A percentile compares a stretch with the other conserved stretches of the same genome.
These are phyloP conservation scores for Macrotyloma uniflorum DNA, from an alignment of 306 rosid genomes.

Conservation along the genomic window DNA sequence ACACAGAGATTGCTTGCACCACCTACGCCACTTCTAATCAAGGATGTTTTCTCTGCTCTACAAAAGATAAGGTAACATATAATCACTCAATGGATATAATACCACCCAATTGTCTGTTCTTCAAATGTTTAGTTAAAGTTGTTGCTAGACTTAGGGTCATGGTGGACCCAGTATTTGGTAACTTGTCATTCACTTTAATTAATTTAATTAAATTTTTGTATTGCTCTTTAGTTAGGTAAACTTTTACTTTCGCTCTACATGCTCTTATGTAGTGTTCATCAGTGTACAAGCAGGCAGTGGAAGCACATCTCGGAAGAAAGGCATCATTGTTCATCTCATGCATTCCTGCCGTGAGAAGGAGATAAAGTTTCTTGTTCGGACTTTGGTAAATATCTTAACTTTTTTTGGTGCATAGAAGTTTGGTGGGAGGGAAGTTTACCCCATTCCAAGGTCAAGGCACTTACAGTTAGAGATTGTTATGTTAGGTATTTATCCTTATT, in stretches of 20 bases:
- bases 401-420: conserved; percentile 7
- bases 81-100: conserved; percentile 8
- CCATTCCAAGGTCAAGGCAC: background rate
- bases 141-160: conserved; percentile 10
- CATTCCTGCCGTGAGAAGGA: conserved; percentile 90
- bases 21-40: conserved; percentile 76
- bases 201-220: background rate
- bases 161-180: background rate
- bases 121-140: conserved; percentile 7
- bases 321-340: conserved; percentile 78
- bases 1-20: conserved; percentile 86
- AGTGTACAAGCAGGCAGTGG: conserved; percentile 93
- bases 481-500: background rate
- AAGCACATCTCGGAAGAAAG: conserved; percentile 81
- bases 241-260: conserved; percentile 33
- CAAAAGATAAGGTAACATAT: conserved; percentile 88
- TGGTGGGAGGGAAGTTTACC: conserved; percentile 17
- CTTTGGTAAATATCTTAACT: conserved; percentile 69
- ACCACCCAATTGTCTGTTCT: conserved; percentile 14
- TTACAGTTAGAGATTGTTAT: background rate
- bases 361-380: conserved; percentile 89
- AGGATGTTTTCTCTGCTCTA: conserved; percentile 73
- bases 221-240: conserved; percentile 21
- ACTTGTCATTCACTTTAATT: background rate
- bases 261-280: conserved; percentile 57